Conservation (phyloP, 1,284 basidiomycete genomes). For the Wallemia hederae region DNA sequence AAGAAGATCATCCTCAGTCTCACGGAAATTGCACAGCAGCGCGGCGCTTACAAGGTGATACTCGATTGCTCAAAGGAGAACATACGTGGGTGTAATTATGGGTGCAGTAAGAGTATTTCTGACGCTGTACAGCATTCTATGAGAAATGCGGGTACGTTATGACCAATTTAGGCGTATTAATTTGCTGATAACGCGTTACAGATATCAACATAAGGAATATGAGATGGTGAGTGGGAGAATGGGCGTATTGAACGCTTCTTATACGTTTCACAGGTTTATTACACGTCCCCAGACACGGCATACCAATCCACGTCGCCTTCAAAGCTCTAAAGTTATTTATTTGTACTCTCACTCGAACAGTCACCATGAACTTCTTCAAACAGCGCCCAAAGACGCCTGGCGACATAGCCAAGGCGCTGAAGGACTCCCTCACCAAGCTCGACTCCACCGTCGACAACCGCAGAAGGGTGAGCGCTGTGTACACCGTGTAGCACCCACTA, state of each 20-base stretch:
- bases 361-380: slow-evolving; percentile 74
- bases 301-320: neutral
- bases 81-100: slow-evolving; percentile 33
- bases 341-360: neutral
- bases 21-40: slow-evolving; percentile 40
- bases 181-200: slow-evolving; percentile 2
- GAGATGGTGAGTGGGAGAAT: slow-evolving; percentile 43
- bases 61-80: slow-evolving; percentile 78
- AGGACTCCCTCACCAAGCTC: slow-evolving; percentile 45
- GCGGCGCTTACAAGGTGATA: slow-evolving; percentile 81
- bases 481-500: neutral
- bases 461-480: slow-evolving; percentile 31
- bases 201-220: slow-evolving; percentile 49
- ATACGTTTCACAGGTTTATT: neutral
- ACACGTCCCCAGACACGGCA: neutral
- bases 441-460: slow-evolving; percentile 42
- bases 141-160: slow-evolving; percentile 48
- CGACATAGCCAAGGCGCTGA: slow-evolving; percentile 47
- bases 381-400: slow-evolving; percentile 55
- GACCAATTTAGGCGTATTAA: neutral
- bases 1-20: slow-evolving; percentile 59
- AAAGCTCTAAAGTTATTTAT: neutral
- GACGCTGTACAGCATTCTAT: slow-evolving; percentile 45
- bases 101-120: slow-evolving; percentile 5
- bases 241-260: neutral